Evolutionary conservation across 129 eudicot genomes (phyloP), one percentile per base, ranked within the genome.

Genomic region (Helianthus tuberosus): DNA sequence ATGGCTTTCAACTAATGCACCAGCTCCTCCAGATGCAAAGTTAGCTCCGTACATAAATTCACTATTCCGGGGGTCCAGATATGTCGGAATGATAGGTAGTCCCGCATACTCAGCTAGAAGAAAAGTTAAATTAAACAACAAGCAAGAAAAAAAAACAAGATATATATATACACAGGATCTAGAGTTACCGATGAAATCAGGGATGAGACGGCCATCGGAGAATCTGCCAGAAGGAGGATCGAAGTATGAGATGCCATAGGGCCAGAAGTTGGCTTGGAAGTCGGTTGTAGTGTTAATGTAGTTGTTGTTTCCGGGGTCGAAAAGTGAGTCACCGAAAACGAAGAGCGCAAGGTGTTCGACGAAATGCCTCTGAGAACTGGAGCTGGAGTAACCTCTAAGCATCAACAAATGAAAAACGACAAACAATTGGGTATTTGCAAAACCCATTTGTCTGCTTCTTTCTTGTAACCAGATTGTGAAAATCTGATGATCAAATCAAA

Each of bases 21-120:
- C 91, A 15, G 82, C 88, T 70, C 88, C 91, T 0, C 80, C 86
- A 0, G 91, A 87, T 27, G 91, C 91, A 83, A 86, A 86, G 77
- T 86, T 86, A 15, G 87, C 81, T 51, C 91, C 91, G 16, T 80
- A 57, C 14, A 38, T 75, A 51, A 77, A 74, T 0, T 80, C 69
- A 36, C 63, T 62, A 51, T 81, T 64, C 14, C 68, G 80, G 51
- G 86, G 84, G 39, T 74, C 72, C 10, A 80, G 84, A 77, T 80
- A 86, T 23, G 88, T 68, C 2, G 88, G 88, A 71, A 83, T 53
- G 43, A 84, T 44, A 3, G 88, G 86, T 57, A 83, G 74, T 23
- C 49, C 46, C 1, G 88, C 86, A 27, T 66, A 81, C 64, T 84
- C 91, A 54, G 84, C 91, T 86, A 69, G 36, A 44, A 4, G 5